phyloP scores from a whole-genome alignment of 2,329 filamentous ascomycete genomes.

The Exophiala lecanii-corni region DNA sequence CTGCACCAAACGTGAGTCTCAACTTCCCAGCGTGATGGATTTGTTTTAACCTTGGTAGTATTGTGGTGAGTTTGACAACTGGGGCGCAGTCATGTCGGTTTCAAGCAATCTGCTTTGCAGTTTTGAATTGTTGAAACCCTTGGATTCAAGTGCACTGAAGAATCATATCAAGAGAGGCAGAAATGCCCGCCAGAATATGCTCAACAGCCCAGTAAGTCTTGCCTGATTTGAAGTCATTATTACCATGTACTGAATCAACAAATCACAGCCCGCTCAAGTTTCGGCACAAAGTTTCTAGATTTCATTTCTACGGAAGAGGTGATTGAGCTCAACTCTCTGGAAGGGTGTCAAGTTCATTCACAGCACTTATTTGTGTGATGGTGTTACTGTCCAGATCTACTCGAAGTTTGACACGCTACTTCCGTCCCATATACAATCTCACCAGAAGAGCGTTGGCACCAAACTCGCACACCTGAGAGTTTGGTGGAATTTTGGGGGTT shows the following conservation, averaged over 20 bases:
- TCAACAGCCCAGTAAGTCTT: constrained; percentile 91
- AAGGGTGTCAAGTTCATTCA: not conserved
- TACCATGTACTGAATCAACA: too few species aligned
- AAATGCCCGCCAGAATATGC: constrained; percentile 88
- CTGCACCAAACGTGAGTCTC: constrained; percentile 84
- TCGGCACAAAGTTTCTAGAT: constrained; percentile 43
- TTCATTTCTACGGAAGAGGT: not conserved
- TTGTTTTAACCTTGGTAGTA: constrained; percentile 55
- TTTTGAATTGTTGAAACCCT: constrained; percentile 91
- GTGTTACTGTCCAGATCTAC: not conserved
- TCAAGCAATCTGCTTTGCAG: constrained; percentile 90
- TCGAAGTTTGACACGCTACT: not conserved
- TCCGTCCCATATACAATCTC: too few species aligned
- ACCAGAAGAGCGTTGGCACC: not conserved
- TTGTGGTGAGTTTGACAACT: constrained; percentile 98
- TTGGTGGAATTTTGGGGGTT: not conserved
- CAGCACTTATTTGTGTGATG: not conserved
- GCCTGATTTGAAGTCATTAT: too few species aligned
- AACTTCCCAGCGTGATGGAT: too few species aligned
- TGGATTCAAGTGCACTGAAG: constrained; percentile 94
- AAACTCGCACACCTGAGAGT: not conserved
- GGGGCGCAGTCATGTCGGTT: constrained; percentile 98
- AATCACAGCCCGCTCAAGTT: constrained; percentile 41
- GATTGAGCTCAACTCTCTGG: not conserved
- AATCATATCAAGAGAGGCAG: constrained; percentile 98